Evolutionary conservation across 2,329 filamentous ascomycete genomes (phyloP), one percentile per base, ranked within the genome.

Genomic region (Neofusicoccum ribis): DNA sequence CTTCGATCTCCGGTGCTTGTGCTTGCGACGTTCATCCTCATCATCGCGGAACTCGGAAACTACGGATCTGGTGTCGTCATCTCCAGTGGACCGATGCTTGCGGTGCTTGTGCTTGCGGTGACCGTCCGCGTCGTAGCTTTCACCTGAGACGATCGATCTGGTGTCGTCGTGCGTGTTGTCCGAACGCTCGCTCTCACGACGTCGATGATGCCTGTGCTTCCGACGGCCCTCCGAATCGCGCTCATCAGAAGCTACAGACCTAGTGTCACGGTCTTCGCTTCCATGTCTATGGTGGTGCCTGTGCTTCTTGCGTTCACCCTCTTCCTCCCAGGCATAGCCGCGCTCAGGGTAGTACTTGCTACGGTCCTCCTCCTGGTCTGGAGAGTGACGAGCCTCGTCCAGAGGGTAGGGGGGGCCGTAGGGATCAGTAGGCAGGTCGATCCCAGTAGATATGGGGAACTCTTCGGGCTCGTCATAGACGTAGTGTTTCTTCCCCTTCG

Each of bases 71-170:
- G 61, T 39, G 34, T 67, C 65, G 34, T 51, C 52, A 15, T 67
- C 65, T 27, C 63, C 65, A 7, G 27, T 20, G 3, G 63, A 65
- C 27, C 63, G 63, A 36, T 60, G 63, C 49, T 71, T 69, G 62
- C 68, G 76, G 66, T 77, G 74, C 64, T 73, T 77, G 36, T 72
- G 73, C 54, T 73, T 70, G 43, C 73, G 72, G 52, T 77, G 74
- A 12, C 75, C 72, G 49, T 73, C 75, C 6, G 69, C 72, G 60
- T 77, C 76, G 39, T 76, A 77, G 6, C 73, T 73, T 27, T 71
- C 71, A 66, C 78, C 76, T 8, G 76, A 78, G 12, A 74, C 67
- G 0, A 78, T 73, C 12, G 80, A 81, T 51, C 74, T 73, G 1
- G 76, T 71, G 59, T 81, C 79, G 56, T 78, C 76, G 41, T 51